Percentiles rank a stretch among this genome's conserved stretches.
phyloP scores from a whole-genome alignment of 2,329 filamentous ascomycete species.

The Colletotrichum spinosum region DNA sequence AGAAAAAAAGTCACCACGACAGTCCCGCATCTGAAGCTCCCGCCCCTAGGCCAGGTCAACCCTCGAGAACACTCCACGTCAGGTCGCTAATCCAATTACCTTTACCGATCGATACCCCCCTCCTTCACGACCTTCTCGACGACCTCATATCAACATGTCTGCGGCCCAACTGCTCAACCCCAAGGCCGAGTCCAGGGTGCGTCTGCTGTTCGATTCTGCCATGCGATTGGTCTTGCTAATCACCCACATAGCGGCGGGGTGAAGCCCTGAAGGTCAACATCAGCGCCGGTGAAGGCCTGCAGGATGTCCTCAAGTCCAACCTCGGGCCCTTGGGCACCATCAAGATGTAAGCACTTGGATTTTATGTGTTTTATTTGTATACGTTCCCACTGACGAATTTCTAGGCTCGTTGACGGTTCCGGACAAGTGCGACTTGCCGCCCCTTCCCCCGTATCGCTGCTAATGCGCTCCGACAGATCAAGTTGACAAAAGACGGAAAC shows the following conservation, averaged over 20 bases:
- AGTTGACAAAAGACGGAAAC: slow-evolving; percentile 98
- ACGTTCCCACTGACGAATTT: slow-evolving; percentile 41
- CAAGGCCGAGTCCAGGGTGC: slow-evolving; percentile 96
- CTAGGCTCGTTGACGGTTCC: slow-evolving; percentile 75
- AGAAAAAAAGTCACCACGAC: slow-evolving; percentile 38
- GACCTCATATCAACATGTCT: slow-evolving; percentile 73
- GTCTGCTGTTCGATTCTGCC: slow-evolving; percentile 48
- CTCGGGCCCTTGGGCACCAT: slow-evolving; percentile 92
- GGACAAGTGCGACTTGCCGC: slow-evolving; percentile 66
- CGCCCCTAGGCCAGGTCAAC: slow-evolving; percentile 28
- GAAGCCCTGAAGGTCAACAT: slow-evolving; percentile 98
- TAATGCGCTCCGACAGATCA: slow-evolving; percentile 73
- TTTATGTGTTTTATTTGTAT: slow-evolving; percentile 15
- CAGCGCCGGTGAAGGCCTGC: slow-evolving; percentile 90
- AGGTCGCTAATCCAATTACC: slow-evolving; percentile 35
- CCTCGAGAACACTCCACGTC: slow-evolving; percentile 37
- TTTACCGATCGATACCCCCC: slow-evolving; percentile 33
- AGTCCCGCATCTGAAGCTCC: slow-evolving; percentile 38
- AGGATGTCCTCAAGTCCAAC: slow-evolving; percentile 97
- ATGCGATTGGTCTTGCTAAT: slow-evolving; percentile 56
- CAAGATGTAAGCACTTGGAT: slow-evolving; percentile 78
- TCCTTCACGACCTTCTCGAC: slow-evolving; percentile 30
- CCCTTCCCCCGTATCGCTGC: slow-evolving; percentile 26
- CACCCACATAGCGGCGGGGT: slow-evolving; percentile 79
- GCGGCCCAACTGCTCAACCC: slow-evolving; percentile 98